A percentile compares a stretch with the other conserved stretches of the same genome.
Conservation (phyloP, 805 yeast genomes). For the Priceomyces carsonii region DNA sequence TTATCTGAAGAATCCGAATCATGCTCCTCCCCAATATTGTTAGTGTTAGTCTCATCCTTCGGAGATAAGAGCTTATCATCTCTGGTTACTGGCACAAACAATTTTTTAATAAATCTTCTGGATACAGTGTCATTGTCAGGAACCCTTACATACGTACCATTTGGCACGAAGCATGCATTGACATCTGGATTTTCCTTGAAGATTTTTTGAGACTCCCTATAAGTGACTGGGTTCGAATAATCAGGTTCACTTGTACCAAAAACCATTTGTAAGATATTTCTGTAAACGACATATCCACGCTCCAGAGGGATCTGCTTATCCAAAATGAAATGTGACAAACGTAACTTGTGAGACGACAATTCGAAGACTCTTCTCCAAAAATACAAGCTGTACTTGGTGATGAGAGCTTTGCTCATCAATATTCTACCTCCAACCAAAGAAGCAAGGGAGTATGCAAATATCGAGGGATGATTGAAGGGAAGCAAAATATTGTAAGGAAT, state of each 20-base stretch:
- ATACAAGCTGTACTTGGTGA: constrained; percentile 37
- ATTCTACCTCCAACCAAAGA: constrained; percentile 8
- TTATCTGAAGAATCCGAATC: constrained; percentile 40
- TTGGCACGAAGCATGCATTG: constrained; percentile 67
- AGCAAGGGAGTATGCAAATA: constrained; percentile 7
- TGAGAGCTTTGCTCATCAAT: constrained; percentile 8
- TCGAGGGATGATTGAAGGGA: constrained; percentile 32
- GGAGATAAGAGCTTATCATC: constrained; percentile 58
- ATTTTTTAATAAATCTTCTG: constrained; percentile 56
- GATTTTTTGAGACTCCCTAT: constrained; percentile 41
- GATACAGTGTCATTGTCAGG: constrained; percentile 82
- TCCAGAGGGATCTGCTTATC: constrained; percentile 63
- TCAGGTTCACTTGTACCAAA: constrained; percentile 49
- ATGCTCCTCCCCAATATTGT: constrained; percentile 19
- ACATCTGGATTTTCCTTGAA: constrained; percentile 44
- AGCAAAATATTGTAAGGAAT: constrained; percentile 20
- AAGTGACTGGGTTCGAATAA: constrained; percentile 55
- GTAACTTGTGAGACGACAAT: constrained; percentile 52
- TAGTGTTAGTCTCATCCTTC: constrained; percentile 8
- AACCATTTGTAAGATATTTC: constrained; percentile 47
- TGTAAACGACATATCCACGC: constrained; percentile 65
- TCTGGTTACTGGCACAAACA: constrained; percentile 82
- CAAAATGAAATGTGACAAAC: constrained; percentile 80
- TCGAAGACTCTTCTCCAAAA: constrained; percentile 68
- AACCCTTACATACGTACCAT: constrained; percentile 82